Evolutionary conservation across 2,329 filamentous ascomycete species (phyloP), one percentile per base, ranked within the genome.

Genomic region (Plenodomus tracheiphilus): DNA sequence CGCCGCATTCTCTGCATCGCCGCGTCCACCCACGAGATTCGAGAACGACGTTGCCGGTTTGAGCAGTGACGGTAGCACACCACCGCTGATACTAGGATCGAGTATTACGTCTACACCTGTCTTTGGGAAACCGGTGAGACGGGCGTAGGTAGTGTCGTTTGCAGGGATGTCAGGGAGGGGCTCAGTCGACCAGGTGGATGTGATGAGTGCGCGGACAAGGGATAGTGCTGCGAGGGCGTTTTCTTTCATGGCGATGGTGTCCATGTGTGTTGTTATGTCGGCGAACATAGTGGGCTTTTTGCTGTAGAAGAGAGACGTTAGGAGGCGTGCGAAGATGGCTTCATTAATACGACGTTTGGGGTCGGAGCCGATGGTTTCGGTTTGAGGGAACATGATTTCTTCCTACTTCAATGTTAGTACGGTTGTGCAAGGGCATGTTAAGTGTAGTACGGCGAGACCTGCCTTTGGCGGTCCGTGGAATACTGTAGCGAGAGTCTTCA

Each of bases 1-100:
- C 2, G 82, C 81, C 1, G 80, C 76, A 53, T 78, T 81, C 59
- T 85, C 80, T 1, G 77, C 70, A 59, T 84, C 82, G 2, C 79
- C 81, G 9, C 77, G 73, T 9, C 82, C 82, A 13, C 79, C 81
- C 0, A 84, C 81, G n/a, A 84, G 74, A 45, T 82, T 82, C 11
- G 78, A 77, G 51, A 82, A 84, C 0, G 78, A 79, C 22, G 79
- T 78, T 1, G 82, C 77, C 2, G 81, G 81, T 45, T 79, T 80
- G 46, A 85, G 76, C 2, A 85, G 71, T 57, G 80, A 83, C 0
- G 82, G 82, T 0, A 85, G 65, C 0, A 84, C 73, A 2, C 74
- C 43, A 72, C 78, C 48, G 77, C 71, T 39, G 74, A 80, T 40
- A 72, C 78, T 65, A 0, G 81, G 80, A 2, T 79, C 75, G 15